Base-by-base conservation (phyloP, 768 basidiomycete genomes). In the Pisolithus tinctorius region DNA sequence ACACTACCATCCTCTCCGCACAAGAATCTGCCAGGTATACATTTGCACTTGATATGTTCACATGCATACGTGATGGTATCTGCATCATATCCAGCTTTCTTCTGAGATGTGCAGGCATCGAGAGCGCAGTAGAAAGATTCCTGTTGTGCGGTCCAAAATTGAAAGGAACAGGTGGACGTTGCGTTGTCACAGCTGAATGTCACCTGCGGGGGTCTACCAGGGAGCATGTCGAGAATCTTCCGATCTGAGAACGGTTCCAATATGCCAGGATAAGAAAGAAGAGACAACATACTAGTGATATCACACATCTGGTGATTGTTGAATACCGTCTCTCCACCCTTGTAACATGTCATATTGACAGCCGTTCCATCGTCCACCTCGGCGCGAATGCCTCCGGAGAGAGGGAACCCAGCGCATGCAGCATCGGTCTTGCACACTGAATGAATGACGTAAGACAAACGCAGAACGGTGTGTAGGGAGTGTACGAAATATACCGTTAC, bases 301-400 rank as follows among this genome's bases (percentile, higher is more conserved):
- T 97, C 82, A 70, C 96, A 99, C 84, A 96, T 92, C 67, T 99
- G 95, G 68, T 93, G 92, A 58, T 96, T 93, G 65, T 82, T 86
- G 67, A 90, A 88, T n/a, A 99, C 88, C 0, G 92, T 94, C 64
- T 88, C 80, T 23, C 96, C 96, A 39, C 89, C 90, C 49, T 77
- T 88, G 76, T 96, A 95, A 65, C 96, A 98, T 1, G 91, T 90
- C 86, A 97, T 94, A 58, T 88, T 85, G 29, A 68, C 67, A 1
- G 65, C 60, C 5, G 64, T 54, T 23, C 71, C 71, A 9, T 75
- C 75, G 31, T 70, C 70, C 17, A 71, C 73, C n/a, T 67, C 60
- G 13, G 63, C 63, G 23, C 61, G 67, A 6, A 75, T 63, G 13
- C 63, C 66, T 45, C 76, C 77, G 0, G 62, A 73, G 23, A 93